Conservation (phyloP, 805 yeast genomes). For the Candida krabiensis region DNA sequence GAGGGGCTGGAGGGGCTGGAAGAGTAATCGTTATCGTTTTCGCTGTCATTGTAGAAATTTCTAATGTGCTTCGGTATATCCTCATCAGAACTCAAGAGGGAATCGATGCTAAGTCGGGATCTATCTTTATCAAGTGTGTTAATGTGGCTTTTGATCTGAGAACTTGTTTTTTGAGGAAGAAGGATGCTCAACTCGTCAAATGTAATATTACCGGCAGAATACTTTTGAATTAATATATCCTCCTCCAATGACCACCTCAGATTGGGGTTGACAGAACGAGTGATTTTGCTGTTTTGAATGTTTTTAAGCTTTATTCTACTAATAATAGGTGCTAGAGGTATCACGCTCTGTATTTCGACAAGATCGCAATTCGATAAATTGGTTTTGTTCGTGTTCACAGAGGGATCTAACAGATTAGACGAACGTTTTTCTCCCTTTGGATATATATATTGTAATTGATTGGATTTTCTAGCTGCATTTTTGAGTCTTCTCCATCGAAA, state of each 20-base stretch:
- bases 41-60: background rate
- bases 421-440: too few species aligned
- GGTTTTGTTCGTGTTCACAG: too few species aligned
- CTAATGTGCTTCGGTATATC: background rate
- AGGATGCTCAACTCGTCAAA: constrained; percentile 73
- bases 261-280: background rate
- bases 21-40: background rate
- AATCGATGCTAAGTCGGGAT: constrained; percentile 11
- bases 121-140: constrained; percentile 21
- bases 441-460: too few species aligned
- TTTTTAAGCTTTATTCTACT: constrained; percentile 27
- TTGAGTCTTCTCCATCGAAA: constrained; percentile 81
- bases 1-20: background rate
- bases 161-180: constrained; percentile 69
- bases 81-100: constrained; percentile 8
- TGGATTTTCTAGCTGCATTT: too few species aligned
- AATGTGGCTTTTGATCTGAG: constrained; percentile 68
- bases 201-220: constrained; percentile 58
- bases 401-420: too few species aligned
- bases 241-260: constrained; percentile 60
- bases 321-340: background rate
- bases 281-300: background rate
- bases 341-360: too few species aligned
- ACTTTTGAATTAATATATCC: constrained; percentile 61
- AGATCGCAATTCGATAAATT: too few species aligned